Conservation (phyloP, 2,329 filamentous ascomycete species). For the Xylariaceae sp. region DNA sequence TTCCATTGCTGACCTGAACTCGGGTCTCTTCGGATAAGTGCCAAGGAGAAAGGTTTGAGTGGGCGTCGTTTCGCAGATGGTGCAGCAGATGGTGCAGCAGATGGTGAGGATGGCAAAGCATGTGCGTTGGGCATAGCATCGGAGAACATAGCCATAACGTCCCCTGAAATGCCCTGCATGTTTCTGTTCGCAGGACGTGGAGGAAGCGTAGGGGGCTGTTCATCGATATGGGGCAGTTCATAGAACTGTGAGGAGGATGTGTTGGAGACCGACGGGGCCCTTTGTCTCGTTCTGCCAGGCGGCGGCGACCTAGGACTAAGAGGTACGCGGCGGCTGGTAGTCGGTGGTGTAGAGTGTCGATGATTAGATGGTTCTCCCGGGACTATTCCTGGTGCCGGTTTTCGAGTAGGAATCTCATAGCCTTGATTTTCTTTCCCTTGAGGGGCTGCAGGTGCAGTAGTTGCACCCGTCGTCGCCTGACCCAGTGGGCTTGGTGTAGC, state of each 20-base stretch:
- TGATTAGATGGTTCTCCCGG: not conserved
- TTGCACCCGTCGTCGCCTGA: constrained; percentile 14
- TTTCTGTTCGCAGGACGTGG: constrained; percentile 14
- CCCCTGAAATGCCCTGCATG: not conserved
- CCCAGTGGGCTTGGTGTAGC: constrained; percentile 11
- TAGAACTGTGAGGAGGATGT: constrained; percentile 11
- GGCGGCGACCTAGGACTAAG: constrained; percentile 19
- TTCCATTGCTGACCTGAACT: constrained; percentile 68
- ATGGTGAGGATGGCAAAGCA: constrained; percentile 23
- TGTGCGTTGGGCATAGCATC: constrained; percentile 4
- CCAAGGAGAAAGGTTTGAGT: constrained; percentile 47
- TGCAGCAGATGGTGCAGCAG: too few species aligned
- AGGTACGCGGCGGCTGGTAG: constrained; percentile 19
- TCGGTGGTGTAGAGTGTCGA: not conserved
- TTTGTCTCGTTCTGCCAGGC: constrained; percentile 8
- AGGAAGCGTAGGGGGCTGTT: constrained; percentile 17
- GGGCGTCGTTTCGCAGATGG: constrained; percentile 36
- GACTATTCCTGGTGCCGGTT: constrained; percentile 10
- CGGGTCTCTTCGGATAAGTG: constrained; percentile 69
- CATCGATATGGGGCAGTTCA: constrained; percentile 8
- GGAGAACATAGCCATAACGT: constrained; percentile 5
- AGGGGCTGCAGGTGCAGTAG: constrained; percentile 11
- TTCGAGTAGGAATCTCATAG: constrained; percentile 12
- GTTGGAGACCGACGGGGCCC: constrained; percentile 12
- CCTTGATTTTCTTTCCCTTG: constrained; percentile 25